Evolutionary conservation across 1,139 yeast species (phyloP).

Genomic region (Pichia sp.): DNA sequence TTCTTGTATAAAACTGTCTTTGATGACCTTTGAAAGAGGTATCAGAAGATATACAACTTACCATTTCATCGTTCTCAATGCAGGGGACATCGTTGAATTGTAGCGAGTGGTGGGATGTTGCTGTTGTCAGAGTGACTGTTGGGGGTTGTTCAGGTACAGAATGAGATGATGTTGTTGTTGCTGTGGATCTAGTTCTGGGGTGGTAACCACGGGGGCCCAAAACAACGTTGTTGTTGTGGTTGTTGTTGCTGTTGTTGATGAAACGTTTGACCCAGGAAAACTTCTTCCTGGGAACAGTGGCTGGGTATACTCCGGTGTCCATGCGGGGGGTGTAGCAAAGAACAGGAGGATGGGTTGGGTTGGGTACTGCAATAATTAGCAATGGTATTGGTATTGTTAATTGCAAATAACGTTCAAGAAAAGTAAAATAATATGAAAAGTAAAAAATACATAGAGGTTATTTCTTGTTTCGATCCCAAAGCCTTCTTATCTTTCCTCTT

Average conservation of each 20-base stretch:
- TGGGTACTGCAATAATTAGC: neutral
- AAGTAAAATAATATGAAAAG: no score
- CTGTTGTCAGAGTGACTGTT: neutral
- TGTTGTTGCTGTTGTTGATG: constrained; percentile 7
- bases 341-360: no score
- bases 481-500: neutral
- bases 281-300: constrained; percentile 1
- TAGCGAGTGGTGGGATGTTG: neutral
- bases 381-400: no score
- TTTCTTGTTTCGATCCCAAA: no score
- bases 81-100: constrained; percentile 5
- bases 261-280: constrained; percentile 13
- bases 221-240: neutral
- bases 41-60: constrained; percentile 8
- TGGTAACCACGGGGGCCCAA: neutral
- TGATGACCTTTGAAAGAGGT: constrained; percentile 8
- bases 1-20: constrained; percentile 6
- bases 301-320: neutral
- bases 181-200: neutral
- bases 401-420: no score
- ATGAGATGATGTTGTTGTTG: neutral
- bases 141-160: neutral
- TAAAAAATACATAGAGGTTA: no score
- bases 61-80: constrained; percentile 9
- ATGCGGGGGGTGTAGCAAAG: neutral